These are phyloP conservation scores for Phialemonium atrogriseum DNA, from an alignment of 2,329 filamentous ascomycete genomes.

Conservation along the genomic window DNA sequence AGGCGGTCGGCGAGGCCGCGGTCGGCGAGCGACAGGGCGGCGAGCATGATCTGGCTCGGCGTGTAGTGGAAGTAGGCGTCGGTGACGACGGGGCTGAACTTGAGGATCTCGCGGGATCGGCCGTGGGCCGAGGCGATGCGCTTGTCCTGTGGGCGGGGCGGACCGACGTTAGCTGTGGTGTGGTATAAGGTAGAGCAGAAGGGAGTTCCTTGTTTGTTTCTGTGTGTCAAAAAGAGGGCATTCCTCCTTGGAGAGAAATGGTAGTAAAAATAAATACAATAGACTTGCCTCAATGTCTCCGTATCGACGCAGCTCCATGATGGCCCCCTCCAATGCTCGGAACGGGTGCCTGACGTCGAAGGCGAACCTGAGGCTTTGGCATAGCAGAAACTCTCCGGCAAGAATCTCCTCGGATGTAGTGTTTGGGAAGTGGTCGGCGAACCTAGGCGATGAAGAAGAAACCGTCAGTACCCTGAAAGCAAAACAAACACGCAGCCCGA, in stretches of 20 bases:
- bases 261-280: no score
- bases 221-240: no score
- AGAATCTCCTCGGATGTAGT: slow-evolving; percentile 75
- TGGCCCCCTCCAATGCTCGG: slow-evolving; percentile 74
- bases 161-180: no score
- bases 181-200: slow-evolving; percentile 3
- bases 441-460: slow-evolving; percentile 44
- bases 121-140: slow-evolving; percentile 56
- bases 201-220: background rate
- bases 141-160: slow-evolving; percentile 22
- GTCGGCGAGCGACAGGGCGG: slow-evolving; percentile 70
- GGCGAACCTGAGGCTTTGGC: slow-evolving; percentile 85
- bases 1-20: slow-evolving; percentile 46
- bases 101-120: slow-evolving; percentile 65
- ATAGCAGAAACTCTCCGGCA: slow-evolving; percentile 85
- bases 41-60: slow-evolving; percentile 87
- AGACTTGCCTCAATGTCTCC: slow-evolving; percentile 47
- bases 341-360: slow-evolving; percentile 91
- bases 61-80: slow-evolving; percentile 98
- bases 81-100: slow-evolving; percentile 74
- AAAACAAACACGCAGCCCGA: slow-evolving; percentile 2
- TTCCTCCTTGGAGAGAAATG: slow-evolving; percentile 11
- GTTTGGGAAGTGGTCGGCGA: slow-evolving; percentile 61
- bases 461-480: slow-evolving; percentile 1
- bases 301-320: slow-evolving; percentile 71